Percentiles rank a stretch among this genome's conserved stretches.
Conservation (phyloP, 2,329 filamentous ascomycete genomes). For the Madurella mycetomatis region DNA sequence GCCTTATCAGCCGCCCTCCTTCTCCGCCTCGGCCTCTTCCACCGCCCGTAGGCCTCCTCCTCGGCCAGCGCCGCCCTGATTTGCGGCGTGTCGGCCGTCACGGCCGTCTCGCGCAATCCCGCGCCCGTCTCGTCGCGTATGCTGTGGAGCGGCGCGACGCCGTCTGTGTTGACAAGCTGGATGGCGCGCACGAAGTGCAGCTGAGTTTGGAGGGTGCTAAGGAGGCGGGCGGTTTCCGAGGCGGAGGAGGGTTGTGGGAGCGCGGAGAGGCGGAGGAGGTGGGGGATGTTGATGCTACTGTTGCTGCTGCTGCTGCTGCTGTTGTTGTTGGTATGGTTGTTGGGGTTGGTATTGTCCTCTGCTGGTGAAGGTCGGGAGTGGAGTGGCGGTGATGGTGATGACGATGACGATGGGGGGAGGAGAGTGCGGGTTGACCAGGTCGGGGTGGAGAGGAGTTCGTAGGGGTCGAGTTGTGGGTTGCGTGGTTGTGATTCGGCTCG, state of each 20-base stretch:
- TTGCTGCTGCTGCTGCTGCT: constrained; percentile 25
- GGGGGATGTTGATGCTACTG: constrained; percentile 66
- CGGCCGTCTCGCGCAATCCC: constrained; percentile 51
- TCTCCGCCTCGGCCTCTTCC: constrained; percentile 40
- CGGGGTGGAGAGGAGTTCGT: constrained; percentile 52
- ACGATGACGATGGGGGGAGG: constrained; percentile 34
- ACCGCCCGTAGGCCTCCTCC: constrained; percentile 59
- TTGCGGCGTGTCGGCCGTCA: constrained; percentile 48
- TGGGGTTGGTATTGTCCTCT: neutral
- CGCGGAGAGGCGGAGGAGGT: constrained; percentile 84
- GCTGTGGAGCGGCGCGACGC: constrained; percentile 67
- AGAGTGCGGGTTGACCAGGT: constrained; percentile 81
- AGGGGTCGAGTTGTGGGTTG: constrained; percentile 6
- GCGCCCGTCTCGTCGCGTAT: constrained; percentile 73
- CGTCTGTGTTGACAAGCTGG: constrained; percentile 70
- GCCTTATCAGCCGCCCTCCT: constrained; percentile 16
- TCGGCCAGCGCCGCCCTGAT: constrained; percentile 52
- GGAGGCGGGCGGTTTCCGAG: constrained; percentile 64
- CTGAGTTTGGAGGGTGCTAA: constrained; percentile 72
- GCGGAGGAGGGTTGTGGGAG: constrained; percentile 65
- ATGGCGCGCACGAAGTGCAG: constrained; percentile 87
- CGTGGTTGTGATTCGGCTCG: neutral
- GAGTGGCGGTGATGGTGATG: neutral
- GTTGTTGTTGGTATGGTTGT: neutral
- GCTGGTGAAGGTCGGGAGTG: neutral